These are phyloP conservation scores for Colletotrichum horii DNA, from an alignment of 2,329 filamentous ascomycete species.

Conservation along the genomic window DNA sequence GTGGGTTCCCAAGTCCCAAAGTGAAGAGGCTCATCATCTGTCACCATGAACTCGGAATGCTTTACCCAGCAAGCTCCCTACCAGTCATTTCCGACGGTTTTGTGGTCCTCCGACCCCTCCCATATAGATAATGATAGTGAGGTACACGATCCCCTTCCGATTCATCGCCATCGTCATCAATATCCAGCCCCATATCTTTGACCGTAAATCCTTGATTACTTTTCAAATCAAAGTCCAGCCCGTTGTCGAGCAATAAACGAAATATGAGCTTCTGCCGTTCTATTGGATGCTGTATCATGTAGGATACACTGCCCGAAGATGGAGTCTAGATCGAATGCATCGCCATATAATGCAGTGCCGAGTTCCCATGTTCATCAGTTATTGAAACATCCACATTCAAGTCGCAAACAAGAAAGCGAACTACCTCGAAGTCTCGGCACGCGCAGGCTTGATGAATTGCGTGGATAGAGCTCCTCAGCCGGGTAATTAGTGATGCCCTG, in stretches of 20 bases:
- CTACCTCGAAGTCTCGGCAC: neutral
- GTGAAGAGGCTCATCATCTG: too few species aligned
- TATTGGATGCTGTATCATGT: neutral
- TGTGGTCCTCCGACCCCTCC: too few species aligned
- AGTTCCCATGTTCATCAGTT: neutral
- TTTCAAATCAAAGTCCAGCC: accelerated
- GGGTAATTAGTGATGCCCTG: neutral
- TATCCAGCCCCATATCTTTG: neutral
- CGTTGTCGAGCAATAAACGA: accelerated
- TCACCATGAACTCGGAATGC: too few species aligned
- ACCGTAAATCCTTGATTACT: neutral
- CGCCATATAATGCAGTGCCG: neutral
- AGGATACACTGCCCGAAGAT: too few species aligned
- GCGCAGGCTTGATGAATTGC: neutral
- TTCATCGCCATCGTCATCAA: neutral
- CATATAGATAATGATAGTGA: too few species aligned
- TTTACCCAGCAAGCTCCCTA: too few species aligned
- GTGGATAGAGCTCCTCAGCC: neutral
- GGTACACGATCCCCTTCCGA: too few species aligned
- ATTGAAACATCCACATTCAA: neutral
- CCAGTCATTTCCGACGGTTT: too few species aligned
- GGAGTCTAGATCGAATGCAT: neutral
- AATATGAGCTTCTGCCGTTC: accelerated
- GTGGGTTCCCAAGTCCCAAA: too few species aligned
- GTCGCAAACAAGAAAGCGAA: neutral